Evolutionary conservation across 208 protist genomes (phyloP), one percentile per base, ranked within the genome.

Genomic region (Naegleria fowleri): DNA sequence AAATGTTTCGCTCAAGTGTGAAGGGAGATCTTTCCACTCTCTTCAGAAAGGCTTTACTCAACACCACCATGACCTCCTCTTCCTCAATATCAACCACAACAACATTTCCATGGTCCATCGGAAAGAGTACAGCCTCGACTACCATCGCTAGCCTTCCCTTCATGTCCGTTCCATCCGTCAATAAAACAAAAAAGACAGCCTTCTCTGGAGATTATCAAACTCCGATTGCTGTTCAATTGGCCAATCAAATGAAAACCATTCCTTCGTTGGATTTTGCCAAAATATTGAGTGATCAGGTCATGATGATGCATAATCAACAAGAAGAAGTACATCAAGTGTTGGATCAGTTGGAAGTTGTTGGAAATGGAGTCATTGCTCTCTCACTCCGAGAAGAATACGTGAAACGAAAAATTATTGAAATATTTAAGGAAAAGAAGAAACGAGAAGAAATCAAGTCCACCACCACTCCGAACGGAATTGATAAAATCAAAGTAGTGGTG

Each of bases 401-500:
- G 1, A 94, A 91, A 67, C 41, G 22, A 29, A 67, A 67, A 67
- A 67, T 67, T 67, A 29, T 29, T 67, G 55, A 67, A 67, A 67
- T 67, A 22, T 67, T 67, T 13, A 67, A 67, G 11, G 43, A 48
- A 7, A 48, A 48, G 43, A 48, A 7, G 43, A 48, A 7, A 48
- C 43, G 43, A 48, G 43, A 48, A 48, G 43, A 48, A 48, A 48
- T 48, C 5, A 48, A 48, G 1, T n/a, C n/a, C n/a, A n/a, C n/a
- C n/a, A n/a, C n/a, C n/a, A n/a, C n/a, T n/a, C n/a, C n/a, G n/a
- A n/a, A n/a, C 67, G 67, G 67, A 29, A 83, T 83, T n/a, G 55
- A 67, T 67, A 91, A 41, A 67, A 67, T 67, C 55, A 67, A 29
- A 67, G 94, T 99, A 22, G 92, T 98, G 76, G 96, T 99, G 9